Conservation (phyloP, 2,329 filamentous ascomycete genomes). For the Neonectria punicea region DNA sequence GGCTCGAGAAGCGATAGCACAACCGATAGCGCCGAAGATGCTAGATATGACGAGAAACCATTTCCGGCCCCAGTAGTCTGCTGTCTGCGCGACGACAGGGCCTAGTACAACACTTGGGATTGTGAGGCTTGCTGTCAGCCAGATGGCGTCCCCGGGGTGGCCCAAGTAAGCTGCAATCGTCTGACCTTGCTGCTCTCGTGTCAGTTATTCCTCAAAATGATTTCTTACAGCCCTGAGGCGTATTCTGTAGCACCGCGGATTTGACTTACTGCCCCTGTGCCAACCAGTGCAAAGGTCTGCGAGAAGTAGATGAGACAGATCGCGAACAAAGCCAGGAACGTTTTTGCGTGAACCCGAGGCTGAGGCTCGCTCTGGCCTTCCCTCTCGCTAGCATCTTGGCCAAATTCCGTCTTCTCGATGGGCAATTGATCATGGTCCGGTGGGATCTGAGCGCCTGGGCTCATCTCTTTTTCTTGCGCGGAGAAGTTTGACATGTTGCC, state of each 20-base stretch:
- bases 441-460: neutral
- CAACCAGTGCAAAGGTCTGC: constrained; percentile 27
- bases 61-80: constrained; percentile 22
- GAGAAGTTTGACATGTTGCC: neutral
- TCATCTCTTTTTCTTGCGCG: neutral
- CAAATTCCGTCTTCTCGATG: neutral
- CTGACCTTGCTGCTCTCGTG: constrained; percentile 18
- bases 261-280: constrained; percentile 25
- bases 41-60: constrained; percentile 23
- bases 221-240: neutral
- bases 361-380: constrained; percentile 12
- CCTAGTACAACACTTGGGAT: constrained; percentile 30
- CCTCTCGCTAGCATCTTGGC: neutral
- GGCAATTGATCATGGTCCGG: neutral
- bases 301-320: constrained; percentile 31
- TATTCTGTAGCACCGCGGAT: neutral
- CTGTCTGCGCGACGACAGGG: constrained; percentile 23
- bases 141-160: constrained; percentile 22
- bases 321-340: constrained; percentile 25
- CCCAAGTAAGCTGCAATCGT: constrained; percentile 18
- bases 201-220: neutral
- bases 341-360: constrained; percentile 16
- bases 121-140: constrained; percentile 25
- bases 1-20: constrained; percentile 21
- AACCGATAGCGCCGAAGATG: constrained; percentile 17